phyloP scores from a whole-genome alignment of 768 basidiomycete genomes.

The Boletus subparvulus region DNA sequence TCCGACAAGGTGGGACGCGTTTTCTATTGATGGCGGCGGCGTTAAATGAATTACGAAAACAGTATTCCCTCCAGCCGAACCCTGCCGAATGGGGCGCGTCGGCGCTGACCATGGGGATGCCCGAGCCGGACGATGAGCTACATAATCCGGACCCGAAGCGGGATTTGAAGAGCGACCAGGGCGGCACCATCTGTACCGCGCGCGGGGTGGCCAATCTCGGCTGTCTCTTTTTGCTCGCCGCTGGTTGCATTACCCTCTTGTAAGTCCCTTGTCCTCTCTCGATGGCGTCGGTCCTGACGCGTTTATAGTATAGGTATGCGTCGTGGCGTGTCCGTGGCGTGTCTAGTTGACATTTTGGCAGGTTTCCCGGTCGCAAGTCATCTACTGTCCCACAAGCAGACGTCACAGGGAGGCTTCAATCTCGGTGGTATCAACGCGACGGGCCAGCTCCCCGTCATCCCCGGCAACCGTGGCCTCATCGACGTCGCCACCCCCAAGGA shows the following conservation, averaged over 20 bases:
- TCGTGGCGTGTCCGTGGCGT: neutral
- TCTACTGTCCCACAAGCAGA: constrained; percentile 38
- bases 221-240: constrained; percentile 57
- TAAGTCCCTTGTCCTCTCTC: constrained; percentile 33
- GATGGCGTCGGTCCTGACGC: neutral
- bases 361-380: constrained; percentile 54
- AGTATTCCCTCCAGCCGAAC: constrained; percentile 42
- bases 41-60: neutral
- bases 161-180: constrained; percentile 52
- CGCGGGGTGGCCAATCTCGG: constrained; percentile 69
- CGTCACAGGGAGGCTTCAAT: constrained; percentile 60
- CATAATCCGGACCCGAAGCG: constrained; percentile 62
- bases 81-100: constrained; percentile 52
- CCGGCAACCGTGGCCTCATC: constrained; percentile 48
- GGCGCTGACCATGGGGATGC: constrained; percentile 40
- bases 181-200: constrained; percentile 57
- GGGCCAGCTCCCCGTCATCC: constrained; percentile 56
- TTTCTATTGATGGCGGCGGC: neutral
- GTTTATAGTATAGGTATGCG: constrained; percentile 18
- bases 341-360: constrained; percentile 1
- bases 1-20: constrained; percentile 22
- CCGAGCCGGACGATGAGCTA: constrained; percentile 63
- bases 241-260: constrained; percentile 53
- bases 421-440: constrained; percentile 73
- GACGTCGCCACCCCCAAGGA: constrained; percentile 54